Percentiles rank a stretch among this genome's conserved stretches.
phyloP scores from a whole-genome alignment of 108 stramenopile species.

The Nitzschia sp. region DNA sequence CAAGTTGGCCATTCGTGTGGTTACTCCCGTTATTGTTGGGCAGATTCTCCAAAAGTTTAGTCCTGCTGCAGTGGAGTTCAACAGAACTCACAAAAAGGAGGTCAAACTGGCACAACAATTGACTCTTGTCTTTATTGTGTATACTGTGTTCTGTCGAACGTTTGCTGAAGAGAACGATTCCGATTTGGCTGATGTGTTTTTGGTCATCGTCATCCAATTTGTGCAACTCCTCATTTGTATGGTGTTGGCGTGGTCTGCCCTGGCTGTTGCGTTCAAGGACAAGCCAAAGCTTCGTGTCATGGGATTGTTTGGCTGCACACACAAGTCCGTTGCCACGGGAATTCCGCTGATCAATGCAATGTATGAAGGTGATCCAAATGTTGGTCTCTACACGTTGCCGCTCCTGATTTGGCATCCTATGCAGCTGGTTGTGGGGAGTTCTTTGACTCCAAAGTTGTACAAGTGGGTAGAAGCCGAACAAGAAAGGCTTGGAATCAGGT shows the following conservation, averaged over 20 bases:
- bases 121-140: slow-evolving; percentile 63
- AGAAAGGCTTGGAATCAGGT: slow-evolving; percentile 30
- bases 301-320: slow-evolving; percentile 65
- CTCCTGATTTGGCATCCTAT: slow-evolving; percentile 76
- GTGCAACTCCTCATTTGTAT: slow-evolving; percentile 35
- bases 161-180: slow-evolving; percentile 25
- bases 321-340: slow-evolving; percentile 84
- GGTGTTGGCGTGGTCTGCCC: slow-evolving; percentile 38
- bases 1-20: slow-evolving; percentile 52
- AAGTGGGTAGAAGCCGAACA: slow-evolving; percentile 43
- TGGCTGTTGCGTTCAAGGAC: slow-evolving; percentile 39
- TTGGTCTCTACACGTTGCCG: slow-evolving; percentile 65
- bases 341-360: slow-evolving; percentile 79
- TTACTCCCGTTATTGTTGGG: slow-evolving; percentile 55
- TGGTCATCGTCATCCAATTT: slow-evolving; percentile 52
- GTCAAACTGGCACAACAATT: slow-evolving; percentile 54
- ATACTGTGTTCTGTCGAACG: slow-evolving; percentile 55
- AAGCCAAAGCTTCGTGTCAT: slow-evolving; percentile 52
- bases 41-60: slow-evolving; percentile 50
- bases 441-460: slow-evolving; percentile 37
- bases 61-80: slow-evolving; percentile 32
- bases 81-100: slow-evolving; percentile 41
- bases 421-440: slow-evolving; percentile 63
- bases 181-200: slow-evolving; percentile 39
- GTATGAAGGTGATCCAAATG: slow-evolving; percentile 43